Percentiles rank a stretch among this genome's conserved stretches.
Evolutionary conservation across 768 basidiomycete genomes (phyloP).

Genomic region (Pleurotus eryngii): DNA sequence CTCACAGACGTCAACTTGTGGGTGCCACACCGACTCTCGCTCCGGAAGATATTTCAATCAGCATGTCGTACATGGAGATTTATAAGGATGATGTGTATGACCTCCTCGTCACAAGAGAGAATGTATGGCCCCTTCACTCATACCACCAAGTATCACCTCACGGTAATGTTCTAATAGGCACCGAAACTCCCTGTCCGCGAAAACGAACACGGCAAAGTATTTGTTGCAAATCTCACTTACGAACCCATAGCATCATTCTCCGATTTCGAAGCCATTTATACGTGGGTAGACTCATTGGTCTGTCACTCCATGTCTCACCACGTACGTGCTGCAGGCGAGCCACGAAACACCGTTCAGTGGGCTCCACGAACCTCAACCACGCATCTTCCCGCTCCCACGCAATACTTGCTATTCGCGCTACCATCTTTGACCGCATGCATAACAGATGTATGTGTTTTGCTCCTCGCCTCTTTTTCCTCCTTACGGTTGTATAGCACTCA

Average conservation of each 20-base stretch:
- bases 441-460: conserved; percentile 46
- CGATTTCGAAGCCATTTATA: conserved; percentile 46
- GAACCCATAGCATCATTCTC: conserved; percentile 35
- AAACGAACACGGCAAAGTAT: conserved; percentile 50
- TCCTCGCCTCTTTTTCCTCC: neutral
- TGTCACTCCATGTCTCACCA: neutral
- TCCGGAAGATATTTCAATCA: conserved; percentile 40
- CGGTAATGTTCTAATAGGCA: conserved; percentile 17
- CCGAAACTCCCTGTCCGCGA: conserved; percentile 53
- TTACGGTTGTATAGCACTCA: conserved; percentile 46
- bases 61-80: conserved; percentile 83
- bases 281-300: conserved; percentile 25
- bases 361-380: conserved; percentile 81
- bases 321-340: conserved; percentile 46
- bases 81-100: conserved; percentile 92
- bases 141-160: neutral
- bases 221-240: conserved; percentile 50
- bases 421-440: conserved; percentile 47
- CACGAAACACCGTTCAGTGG: conserved; percentile 75
- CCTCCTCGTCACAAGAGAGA: conserved; percentile 70
- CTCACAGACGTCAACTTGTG: too few relatives aligned
- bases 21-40: too few relatives aligned
- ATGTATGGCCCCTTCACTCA: conserved; percentile 37
- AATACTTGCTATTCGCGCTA: conserved; percentile 71
- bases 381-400: conserved; percentile 89